Evolutionary conservation across 169 alveolate species (phyloP), one percentile per base, ranked within the genome.

Genomic region (Fabrea salina): DNA sequence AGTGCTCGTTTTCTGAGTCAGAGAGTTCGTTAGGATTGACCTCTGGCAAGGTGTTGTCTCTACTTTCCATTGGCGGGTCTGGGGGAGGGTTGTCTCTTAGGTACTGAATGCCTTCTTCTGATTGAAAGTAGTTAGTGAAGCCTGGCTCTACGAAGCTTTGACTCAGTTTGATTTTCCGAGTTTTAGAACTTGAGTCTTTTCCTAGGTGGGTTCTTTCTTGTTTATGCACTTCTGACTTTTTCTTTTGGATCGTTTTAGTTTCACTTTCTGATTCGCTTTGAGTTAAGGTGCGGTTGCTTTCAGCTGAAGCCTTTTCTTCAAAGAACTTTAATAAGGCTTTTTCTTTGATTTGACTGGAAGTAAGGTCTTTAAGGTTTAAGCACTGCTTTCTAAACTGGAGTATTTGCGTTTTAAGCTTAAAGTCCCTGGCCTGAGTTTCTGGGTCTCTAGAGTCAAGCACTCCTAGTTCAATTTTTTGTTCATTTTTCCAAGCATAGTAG

Each of bases 401-500:
- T 16, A 61, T 61, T 35, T 61, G 32, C 32, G 32, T 61, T 30
- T 61, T 61, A 0, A 61, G n/a, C 1, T 16, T 30, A 27, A 61
- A 61, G 11, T 61, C 74, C n/a, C 8, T 13, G 32, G 22, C 53
- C 16, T 37, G 11, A 32, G 25, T 27, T 16, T 35, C 25, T 33
- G 11, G 54, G 8, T 67, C 64, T 39, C 59, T 37, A 0, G 33
- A 19, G 35, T 41, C 78, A n/a, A 41, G 61, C 7, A 67, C 56
- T 2, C 78, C 78, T 22, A 67, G 44, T 35, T 44, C 78, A 19
- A n/a, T 11, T 2, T 33, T 11, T 67, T 67, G 61, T 19, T 7
- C 30, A 7, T 13, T 1, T 67, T 67, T 67, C 78, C 78, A 67
- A 11, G 13, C 64, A n/a, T 67, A 11, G 61, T 67, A 67, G 30